Evolutionary conservation across 2,329 filamentous ascomycete genomes (phyloP), one percentile per base, ranked within the genome.

Genomic region (Emergomyces orientalis): DNA sequence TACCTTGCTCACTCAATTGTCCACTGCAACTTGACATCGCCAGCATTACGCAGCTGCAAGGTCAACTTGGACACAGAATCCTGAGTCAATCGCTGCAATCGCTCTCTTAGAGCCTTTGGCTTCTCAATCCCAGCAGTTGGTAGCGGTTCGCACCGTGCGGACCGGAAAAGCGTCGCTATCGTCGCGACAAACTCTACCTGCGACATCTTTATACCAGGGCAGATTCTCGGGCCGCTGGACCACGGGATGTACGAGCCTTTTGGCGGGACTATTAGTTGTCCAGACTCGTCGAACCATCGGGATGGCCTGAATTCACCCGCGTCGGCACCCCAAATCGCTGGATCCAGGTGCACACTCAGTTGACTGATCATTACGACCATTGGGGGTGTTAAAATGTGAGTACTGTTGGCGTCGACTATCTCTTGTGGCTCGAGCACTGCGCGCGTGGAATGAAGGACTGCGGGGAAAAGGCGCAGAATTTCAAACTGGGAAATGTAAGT

Each of bases 131-230:
- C 39, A 22, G 47, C 52, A 14, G 32, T 59, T 22, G 54, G 56
- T 11, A 66, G 54, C 32, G 67, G 64, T 55, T 70, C 60, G 41
- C 63, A 73, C 66, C 34, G 69, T 63, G 64, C 69, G 62, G 57
- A 70, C 62, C 71, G 66, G 39, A 81, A 71, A 14, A 82, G 65
- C 1, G 74, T 74, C 63, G 76, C 68, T 30, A 84, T 67, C 2
- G 79, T 76, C 14, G 75, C 77, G 3, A 78, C 76, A 68, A 84
- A 83, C 68, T 84, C 82, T 1, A 84, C 81, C 70, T 84, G 79
- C 1, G 81, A 74, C 75, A 84, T 81, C 67, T 82, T 83, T 72
- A 79, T 75, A 0, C 82, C 82, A 0, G 81, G 80, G 67, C 82
- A 84, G 3, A 79, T 70, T 5, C 82, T 69, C 13, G 81, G 80